Percentiles rank a stretch among this genome's conserved stretches.
phyloP scores from a whole-genome alignment of 169 alveolate genomes.

The Fabrea salina region DNA sequence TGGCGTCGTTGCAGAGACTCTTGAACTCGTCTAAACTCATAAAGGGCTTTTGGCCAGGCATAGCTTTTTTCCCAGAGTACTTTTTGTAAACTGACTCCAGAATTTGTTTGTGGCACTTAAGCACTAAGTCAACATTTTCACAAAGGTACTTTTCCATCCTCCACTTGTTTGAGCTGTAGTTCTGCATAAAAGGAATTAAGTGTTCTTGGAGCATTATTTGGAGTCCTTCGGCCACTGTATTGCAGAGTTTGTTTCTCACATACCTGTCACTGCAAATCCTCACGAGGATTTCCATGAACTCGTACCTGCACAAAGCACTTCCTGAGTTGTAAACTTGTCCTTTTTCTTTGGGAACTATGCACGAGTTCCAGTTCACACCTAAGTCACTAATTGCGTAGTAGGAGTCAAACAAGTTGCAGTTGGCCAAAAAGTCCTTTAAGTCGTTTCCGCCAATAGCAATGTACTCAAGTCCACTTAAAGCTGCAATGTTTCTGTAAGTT shows the following conservation, averaged over 20 bases:
- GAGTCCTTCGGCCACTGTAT: neutral
- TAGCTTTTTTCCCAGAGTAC: neutral
- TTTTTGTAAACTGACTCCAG: slow-evolving; percentile 9
- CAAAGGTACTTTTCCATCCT: slow-evolving; percentile 5
- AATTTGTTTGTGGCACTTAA: neutral
- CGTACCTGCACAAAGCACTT: slow-evolving; percentile 18
- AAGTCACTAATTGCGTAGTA: neutral
- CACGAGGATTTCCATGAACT: slow-evolving; percentile 26
- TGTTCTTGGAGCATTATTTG: neutral
- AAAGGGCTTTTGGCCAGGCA: slow-evolving; percentile 28
- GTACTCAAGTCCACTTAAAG: slow-evolving; percentile 12
- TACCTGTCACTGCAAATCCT: slow-evolving; percentile 23
- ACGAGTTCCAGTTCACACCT: slow-evolving; percentile 22
- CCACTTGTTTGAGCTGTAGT: neutral
- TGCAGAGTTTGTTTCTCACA: slow-evolving; percentile 7
- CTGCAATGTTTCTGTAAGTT: slow-evolving; percentile 20
- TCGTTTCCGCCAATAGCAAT: slow-evolving; percentile 8
- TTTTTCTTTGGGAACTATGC: neutral
- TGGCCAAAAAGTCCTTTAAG: slow-evolving; percentile 15
- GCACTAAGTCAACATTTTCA: slow-evolving; percentile 10
- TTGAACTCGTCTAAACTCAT: slow-evolving; percentile 59
- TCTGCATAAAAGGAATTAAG: neutral
- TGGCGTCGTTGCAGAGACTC: slow-evolving; percentile 25
- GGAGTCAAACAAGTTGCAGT: neutral
- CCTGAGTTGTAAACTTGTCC: slow-evolving; percentile 19